Evolutionary conservation across 108 stramenopile species (phyloP).

Genomic region (Skeletonema grethae): DNA sequence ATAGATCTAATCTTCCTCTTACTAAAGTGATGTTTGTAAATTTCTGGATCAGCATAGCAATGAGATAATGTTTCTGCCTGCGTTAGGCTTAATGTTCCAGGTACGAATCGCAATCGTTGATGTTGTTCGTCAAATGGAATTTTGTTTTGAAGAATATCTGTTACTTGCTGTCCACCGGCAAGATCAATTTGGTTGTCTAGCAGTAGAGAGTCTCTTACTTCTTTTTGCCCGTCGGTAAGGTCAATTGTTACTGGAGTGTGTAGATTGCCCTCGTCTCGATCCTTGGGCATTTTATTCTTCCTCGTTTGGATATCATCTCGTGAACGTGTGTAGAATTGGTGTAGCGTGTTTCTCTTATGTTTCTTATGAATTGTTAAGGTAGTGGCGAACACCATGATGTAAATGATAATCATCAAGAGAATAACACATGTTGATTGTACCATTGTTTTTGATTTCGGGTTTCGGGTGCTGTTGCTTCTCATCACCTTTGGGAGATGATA

Average conservation of each 20-base stretch:
- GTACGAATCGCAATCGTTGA: slow-evolving; percentile 18
- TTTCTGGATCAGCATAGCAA: slow-evolving; percentile 32
- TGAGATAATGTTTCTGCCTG: slow-evolving; percentile 30
- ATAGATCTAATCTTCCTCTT: slow-evolving; percentile 17
- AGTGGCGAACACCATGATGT: not conserved
- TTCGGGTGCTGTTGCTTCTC: not conserved
- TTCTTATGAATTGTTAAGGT: not conserved
- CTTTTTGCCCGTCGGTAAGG: not conserved
- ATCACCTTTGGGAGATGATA: not conserved
- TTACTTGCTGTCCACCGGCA: not conserved
- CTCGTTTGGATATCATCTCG: not conserved
- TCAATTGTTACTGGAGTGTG: not conserved
- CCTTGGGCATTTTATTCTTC: not conserved
- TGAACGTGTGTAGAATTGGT: not conserved
- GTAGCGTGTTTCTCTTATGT: not conserved
- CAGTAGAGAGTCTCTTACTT: not conserved
- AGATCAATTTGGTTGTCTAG: not conserved
- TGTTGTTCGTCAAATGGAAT: not conserved
- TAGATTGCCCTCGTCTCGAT: not conserved
- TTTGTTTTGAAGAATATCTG: slow-evolving; percentile 2
- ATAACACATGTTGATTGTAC: not conserved
- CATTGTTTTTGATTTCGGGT: not conserved
- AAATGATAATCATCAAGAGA: not conserved
- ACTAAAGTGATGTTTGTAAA: slow-evolving; percentile 24
- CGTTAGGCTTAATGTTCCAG: slow-evolving; percentile 23